Conservation (phyloP, 2,329 filamentous ascomycete species). For the Colletotrichum scovillei region DNA sequence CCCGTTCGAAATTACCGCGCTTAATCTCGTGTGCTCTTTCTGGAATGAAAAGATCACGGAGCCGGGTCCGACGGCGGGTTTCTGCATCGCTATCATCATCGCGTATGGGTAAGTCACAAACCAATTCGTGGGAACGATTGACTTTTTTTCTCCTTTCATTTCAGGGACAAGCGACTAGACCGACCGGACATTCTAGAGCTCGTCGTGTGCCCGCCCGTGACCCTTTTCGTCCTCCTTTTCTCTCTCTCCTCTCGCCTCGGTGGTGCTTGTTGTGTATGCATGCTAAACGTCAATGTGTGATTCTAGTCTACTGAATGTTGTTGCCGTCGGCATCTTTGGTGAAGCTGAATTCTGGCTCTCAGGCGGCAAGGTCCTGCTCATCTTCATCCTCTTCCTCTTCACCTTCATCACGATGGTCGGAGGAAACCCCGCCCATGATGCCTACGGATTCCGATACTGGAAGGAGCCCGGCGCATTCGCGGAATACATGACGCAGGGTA, state of each 20-base stretch:
- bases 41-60: slow-evolving; percentile 37
- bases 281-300: slow-evolving; percentile 32
- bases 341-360: slow-evolving; percentile 70
- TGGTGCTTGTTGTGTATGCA: slow-evolving; percentile 22
- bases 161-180: slow-evolving; percentile 21
- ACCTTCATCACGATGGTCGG: slow-evolving; percentile 58
- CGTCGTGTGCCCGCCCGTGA: slow-evolving; percentile 23
- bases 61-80: slow-evolving; percentile 37
- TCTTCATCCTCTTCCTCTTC: slow-evolving; percentile 72
- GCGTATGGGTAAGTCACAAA: slow-evolving; percentile 28
- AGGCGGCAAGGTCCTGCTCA: slow-evolving; percentile 65
- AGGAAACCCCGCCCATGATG: slow-evolving; percentile 40
- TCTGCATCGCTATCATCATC: slow-evolving; percentile 38
- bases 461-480: slow-evolving; percentile 33
- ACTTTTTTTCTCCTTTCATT: background rate
- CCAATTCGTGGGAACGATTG: slow-evolving; percentile 10
- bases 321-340: slow-evolving; percentile 53
- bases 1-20: slow-evolving; percentile 43
- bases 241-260: background rate
- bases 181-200: slow-evolving; percentile 15
- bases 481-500: slow-evolving; percentile 50
- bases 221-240: background rate
- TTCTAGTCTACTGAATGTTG: slow-evolving; percentile 37
- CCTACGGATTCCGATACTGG: slow-evolving; percentile 39
- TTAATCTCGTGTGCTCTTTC: slow-evolving; percentile 40